Base-by-base conservation (phyloP, 257 asterid species). In the Cinchona pubescens region DNA sequence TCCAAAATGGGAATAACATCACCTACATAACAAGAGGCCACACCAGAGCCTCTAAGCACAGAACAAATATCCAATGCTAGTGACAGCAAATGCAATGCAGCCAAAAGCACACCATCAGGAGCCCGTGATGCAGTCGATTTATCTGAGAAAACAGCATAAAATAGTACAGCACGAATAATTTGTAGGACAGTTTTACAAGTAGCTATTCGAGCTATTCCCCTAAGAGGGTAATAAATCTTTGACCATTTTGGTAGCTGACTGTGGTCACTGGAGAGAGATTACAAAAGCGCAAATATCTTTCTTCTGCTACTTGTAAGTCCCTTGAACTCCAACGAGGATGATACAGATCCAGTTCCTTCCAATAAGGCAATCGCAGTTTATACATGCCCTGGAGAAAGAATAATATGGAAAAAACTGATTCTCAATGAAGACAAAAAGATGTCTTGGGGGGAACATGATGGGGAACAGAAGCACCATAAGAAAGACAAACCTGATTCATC, bases 301-400 rank as follows among this genome's bases (percentile, higher is more conserved):
- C 98, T 83, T 92, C 98, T 63, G 98, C 96, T 42, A 85, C 88
- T 83, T 95, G 99, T 69, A 87, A 90, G 73, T 95, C 99, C 86
- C 96, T 90, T 55, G 87, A 87, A 84, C 82, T 95, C 96, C 96
- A 95, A 71, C 98, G 98, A 74, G 96, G 98, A 75, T 95, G 99
- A 79, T 95, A 92, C 73, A 95, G 82, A 86, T 95, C 99, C 62
- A 95, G 88, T 78, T 95, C 98, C 84, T 88, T 92, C 99, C 99
- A 95, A 79, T 81, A 85, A 14, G 70, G 77, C 53, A 81, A 11
- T 58, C 92, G 86, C 84, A 95, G 86, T 86, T 87, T 95, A 81
- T 95, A 92, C 92, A 85, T 90, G 53, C 99, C 99, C 99, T 95
- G 86, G 30, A 65, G 74, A 65, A n/a, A n/a, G n/a, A n/a, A n/a